These are phyloP conservation scores for Beauveria scarabaeidicola DNA, from an alignment of 2,329 filamentous ascomycete genomes.

Conservation along the genomic window DNA sequence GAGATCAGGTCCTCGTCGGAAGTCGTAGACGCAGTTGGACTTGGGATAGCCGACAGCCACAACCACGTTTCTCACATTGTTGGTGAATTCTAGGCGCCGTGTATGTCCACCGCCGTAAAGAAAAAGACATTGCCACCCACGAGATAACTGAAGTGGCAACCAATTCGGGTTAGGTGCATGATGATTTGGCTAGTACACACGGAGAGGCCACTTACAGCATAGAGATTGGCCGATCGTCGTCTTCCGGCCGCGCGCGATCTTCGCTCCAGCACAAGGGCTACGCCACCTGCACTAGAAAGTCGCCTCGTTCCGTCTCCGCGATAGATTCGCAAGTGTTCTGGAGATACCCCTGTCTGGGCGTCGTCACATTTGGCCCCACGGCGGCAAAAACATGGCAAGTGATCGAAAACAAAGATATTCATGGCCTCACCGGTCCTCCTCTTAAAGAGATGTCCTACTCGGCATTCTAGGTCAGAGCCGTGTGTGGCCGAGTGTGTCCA, in stretches of 20 bases:
- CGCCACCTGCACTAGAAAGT: slow-evolving; percentile 23
- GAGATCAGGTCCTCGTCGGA: slow-evolving; percentile 22
- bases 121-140: slow-evolving; percentile 29
- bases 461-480: neutral
- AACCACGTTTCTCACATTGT: slow-evolving; percentile 21
- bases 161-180: neutral
- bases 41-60: slow-evolving; percentile 27
- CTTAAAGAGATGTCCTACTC: neutral
- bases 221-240: slow-evolving; percentile 15
- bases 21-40: slow-evolving; percentile 21
- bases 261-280: slow-evolving; percentile 23
- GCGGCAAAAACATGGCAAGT: too few relatives aligned
- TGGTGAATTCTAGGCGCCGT: slow-evolving; percentile 18
- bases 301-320: slow-evolving; percentile 19
- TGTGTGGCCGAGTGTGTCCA: neutral
- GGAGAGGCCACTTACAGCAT: slow-evolving; percentile 19
- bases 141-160: slow-evolving; percentile 20
- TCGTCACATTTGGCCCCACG: neutral
- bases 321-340: slow-evolving; percentile 22
- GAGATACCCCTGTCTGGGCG: slow-evolving; percentile 7
- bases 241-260: slow-evolving; percentile 17
- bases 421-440: neutral
- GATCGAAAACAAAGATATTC: neutral
- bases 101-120: slow-evolving; percentile 24
- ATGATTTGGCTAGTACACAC: neutral